These are phyloP conservation scores for Saturnispora besseyi DNA, from an alignment of 805 yeast species.

Conservation along the genomic window DNA sequence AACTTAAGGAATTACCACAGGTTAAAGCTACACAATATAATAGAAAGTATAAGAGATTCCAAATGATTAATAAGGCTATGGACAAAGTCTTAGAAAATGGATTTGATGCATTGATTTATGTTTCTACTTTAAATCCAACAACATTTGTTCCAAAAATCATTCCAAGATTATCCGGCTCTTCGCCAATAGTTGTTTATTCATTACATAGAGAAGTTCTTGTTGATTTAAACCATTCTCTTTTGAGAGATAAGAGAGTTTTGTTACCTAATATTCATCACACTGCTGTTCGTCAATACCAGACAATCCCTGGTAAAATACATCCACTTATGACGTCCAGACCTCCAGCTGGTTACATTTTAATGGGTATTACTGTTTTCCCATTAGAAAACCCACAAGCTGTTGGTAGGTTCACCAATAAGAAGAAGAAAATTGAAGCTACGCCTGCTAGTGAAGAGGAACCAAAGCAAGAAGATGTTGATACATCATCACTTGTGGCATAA, in stretches of 20 bases:
- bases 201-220: conserved; percentile 75
- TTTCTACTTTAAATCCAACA: conserved; percentile 62
- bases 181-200: conserved; percentile 76
- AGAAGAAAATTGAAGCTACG: conserved; percentile 25
- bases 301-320: conserved; percentile 88
- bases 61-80: conserved; percentile 40
- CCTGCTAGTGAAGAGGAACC: conserved; percentile 10
- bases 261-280: conserved; percentile 81
- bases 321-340: conserved; percentile 92
- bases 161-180: conserved; percentile 67
- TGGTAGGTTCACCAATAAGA: conserved; percentile 49
- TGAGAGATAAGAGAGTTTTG: conserved; percentile 58
- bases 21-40: conserved; percentile 57
- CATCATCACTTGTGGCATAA: not conserved
- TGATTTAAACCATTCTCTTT: conserved; percentile 61
- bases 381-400: conserved; percentile 54
- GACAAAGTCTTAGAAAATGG: conserved; percentile 40
- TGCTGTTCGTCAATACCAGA: conserved; percentile 79
- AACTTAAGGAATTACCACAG: conserved; percentile 46
- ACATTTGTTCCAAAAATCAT: conserved; percentile 54
- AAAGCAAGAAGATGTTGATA: not conserved
- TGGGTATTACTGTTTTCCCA: conserved; percentile 75
- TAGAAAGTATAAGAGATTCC: conserved; percentile 52
- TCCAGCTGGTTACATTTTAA: conserved; percentile 80
- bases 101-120: conserved; percentile 70